Base-by-base conservation (phyloP, 2,329 filamentous ascomycete species). In the Pseudogymnoascus pannorum region DNA sequence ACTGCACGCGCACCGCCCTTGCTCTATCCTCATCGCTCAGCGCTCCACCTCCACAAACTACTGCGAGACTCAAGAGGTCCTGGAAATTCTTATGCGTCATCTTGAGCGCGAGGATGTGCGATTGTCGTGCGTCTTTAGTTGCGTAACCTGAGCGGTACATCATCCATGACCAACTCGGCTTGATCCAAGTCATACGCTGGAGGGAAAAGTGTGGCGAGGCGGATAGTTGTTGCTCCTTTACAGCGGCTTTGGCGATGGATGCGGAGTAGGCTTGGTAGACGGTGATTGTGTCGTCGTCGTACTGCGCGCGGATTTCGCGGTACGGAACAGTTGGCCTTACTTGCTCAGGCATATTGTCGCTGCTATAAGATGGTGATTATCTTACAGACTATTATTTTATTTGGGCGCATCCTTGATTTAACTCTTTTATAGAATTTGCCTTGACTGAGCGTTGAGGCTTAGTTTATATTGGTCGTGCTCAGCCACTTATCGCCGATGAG, bases 121-220 rank as follows among this genome's bases (percentile, higher is more conserved):
- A 75, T 70, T 87, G 84, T 2, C 77, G 71, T 0, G 69, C 29
- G 63, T 84, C 81, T 66, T 87, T 87, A 70, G 75, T 78, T 0
- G 80, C 81, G 73, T 85, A 87, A 14, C 83, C 84, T 18, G 77
- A 76, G 57, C 84, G 82, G 68, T 87, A 86, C 72, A 85, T 79
- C 79, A 86, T 84, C 84, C 84, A 87, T 54, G 76, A 74, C 78
- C 83, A 87, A 62, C 78, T 81, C 0, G 83, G 83, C 67, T 87
- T 87, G 65, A 87, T 79, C 84, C 84, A 87, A 3, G 84, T 87
- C 83, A 85, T 86, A 59, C 84, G 78, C 1, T 71, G 71, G n/a
- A 74, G 73, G 12, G 72, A 75, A 72, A 86, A 87, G 5, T 76
- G 72, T 2, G 80, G 74, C 0, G 80, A 82, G 0, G 81, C 79